Evolutionary conservation across 768 basidiomycete species (phyloP).

Genomic region (Porphyrellus cyaneotinctus): DNA sequence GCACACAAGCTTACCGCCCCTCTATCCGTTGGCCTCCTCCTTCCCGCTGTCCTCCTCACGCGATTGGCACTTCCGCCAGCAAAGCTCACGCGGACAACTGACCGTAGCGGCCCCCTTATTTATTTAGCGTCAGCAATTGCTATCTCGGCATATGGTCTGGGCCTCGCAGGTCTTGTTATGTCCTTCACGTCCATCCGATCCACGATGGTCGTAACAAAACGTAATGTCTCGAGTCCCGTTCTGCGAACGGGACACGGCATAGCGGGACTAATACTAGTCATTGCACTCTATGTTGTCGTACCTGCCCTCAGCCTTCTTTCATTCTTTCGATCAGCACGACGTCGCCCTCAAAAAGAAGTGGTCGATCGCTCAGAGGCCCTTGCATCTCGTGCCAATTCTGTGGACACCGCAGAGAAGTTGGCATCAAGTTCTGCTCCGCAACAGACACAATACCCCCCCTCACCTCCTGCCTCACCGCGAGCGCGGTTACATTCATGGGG

Average conservation of each 20-base stretch:
- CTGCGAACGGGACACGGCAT: constrained; percentile 62
- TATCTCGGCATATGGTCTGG: constrained; percentile 52
- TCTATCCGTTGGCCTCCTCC: constrained; percentile 43
- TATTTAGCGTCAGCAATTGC: constrained; percentile 39
- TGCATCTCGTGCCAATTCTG: constrained; percentile 35
- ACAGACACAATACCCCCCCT: constrained; percentile 30
- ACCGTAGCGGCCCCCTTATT: constrained; percentile 28
- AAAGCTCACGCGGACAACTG: constrained; percentile 16
- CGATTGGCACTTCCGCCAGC: constrained; percentile 42
- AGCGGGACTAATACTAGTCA: constrained; percentile 62
- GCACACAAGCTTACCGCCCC: constrained; percentile 46
- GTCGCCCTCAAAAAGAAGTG: constrained; percentile 16
- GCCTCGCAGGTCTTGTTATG: constrained; percentile 57
- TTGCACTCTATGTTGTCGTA: constrained; percentile 52
- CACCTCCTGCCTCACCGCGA: constrained; percentile 31
- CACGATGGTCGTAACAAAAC: constrained; percentile 28
- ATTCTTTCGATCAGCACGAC: constrained; percentile 12
- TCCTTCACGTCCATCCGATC: constrained; percentile 56
- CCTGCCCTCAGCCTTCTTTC: constrained; percentile 40
- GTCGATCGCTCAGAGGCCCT: constrained; percentile 23
- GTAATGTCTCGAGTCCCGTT: constrained; percentile 28
- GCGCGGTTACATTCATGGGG: constrained; percentile 37
- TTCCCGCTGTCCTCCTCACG: constrained; percentile 39
- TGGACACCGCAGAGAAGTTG: constrained; percentile 40
- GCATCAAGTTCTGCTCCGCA: constrained; percentile 27